Evolutionary conservation across 1,284 basidiomycete genomes (phyloP).

Genomic region (Cryptococcus sp.): DNA sequence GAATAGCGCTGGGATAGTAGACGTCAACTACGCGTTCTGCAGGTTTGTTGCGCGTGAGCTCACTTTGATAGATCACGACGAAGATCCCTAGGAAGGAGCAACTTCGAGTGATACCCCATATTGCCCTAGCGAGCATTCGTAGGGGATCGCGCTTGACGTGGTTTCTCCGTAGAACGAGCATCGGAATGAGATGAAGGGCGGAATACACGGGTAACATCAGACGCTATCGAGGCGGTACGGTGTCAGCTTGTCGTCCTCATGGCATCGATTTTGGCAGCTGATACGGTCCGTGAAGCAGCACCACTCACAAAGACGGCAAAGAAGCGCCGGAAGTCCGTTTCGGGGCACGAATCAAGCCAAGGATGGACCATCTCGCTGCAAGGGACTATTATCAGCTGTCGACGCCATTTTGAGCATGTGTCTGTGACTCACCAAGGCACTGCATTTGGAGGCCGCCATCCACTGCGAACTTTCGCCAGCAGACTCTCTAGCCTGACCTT

Average conservation of each 20-base stretch:
- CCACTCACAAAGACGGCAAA: constrained; percentile 65
- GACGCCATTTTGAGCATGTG: not conserved
- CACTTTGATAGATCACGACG: constrained; percentile 81
- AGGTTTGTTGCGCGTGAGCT: constrained; percentile 30
- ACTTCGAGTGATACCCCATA: constrained; percentile 76
- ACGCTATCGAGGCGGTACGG: constrained; percentile 20
- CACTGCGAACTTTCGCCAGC: constrained; percentile 32
- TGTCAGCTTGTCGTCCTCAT: too few species aligned
- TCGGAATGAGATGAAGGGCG: constrained; percentile 86
- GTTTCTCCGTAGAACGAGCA: constrained; percentile 69
- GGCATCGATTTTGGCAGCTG: too few species aligned
- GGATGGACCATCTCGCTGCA: constrained; percentile 72
- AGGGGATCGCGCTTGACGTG: constrained; percentile 60
- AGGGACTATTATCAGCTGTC: not conserved
- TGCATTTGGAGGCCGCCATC: constrained; percentile 50
- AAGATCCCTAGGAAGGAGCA: constrained; percentile 87
- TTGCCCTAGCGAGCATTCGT: constrained; percentile 65
- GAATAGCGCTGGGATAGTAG: constrained; percentile 55
- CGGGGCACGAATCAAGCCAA: constrained; percentile 68
- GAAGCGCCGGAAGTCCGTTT: constrained; percentile 72
- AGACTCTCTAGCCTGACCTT: constrained; percentile 30
- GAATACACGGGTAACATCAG: constrained; percentile 82
- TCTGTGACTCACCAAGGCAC: constrained; percentile 58
- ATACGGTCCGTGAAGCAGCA: not conserved
- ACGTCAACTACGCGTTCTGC: not conserved